A percentile compares a stretch with the other conserved stretches of the same genome.
These are phyloP conservation scores for Mucor piriformis DNA, from an alignment of 371 early-diverging fungal species.

Conservation along the genomic window DNA sequence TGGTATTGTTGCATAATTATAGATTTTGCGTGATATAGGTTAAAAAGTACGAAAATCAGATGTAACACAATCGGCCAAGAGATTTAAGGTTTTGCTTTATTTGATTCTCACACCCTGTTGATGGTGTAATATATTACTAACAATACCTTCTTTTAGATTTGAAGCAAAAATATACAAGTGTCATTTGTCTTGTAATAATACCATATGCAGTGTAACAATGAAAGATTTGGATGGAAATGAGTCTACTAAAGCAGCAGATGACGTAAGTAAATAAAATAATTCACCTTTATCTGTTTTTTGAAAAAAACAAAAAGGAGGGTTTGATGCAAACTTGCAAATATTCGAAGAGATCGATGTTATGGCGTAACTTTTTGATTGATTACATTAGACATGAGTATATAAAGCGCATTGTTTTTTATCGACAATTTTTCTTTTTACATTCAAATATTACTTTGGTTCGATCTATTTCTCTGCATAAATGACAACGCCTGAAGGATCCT, in stretches of 20 bases:
- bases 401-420: neutral
- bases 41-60: neutral
- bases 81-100: neutral
- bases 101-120: too few relatives aligned
- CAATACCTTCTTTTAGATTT: too few relatives aligned
- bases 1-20: neutral
- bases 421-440: neutral
- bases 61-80: neutral
- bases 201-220: neutral
- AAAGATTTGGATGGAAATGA: neutral
- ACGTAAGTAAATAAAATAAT: neutral
- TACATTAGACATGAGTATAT: neutral
- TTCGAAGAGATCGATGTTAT: neutral
- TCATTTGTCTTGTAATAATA: neutral
- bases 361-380: neutral
- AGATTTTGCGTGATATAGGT: constrained; percentile 1
- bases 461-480: neutral
- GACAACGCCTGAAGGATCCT: neutral
- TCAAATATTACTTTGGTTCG: neutral
- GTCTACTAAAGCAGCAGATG: neutral
- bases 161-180: too few relatives aligned
- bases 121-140: too few relatives aligned
- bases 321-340: neutral
- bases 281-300: neutral
- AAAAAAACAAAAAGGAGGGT: neutral